Evolutionary conservation across 1,139 yeast genomes (phyloP), one percentile per base, ranked within the genome.

Genomic region (Hyphopichia khmerensis): DNA sequence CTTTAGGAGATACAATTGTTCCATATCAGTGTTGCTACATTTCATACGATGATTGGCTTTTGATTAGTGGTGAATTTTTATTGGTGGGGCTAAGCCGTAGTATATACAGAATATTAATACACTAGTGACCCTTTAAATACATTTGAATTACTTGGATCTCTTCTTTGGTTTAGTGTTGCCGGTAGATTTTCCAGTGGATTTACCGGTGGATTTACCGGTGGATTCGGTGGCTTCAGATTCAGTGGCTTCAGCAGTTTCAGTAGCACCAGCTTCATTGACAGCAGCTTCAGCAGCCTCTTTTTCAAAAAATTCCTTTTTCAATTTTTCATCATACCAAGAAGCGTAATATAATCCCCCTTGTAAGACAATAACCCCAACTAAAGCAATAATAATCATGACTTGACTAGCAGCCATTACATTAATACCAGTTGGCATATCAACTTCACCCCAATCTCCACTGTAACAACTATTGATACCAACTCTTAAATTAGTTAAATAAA

Each of bases 271-370:
- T 15, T 40, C 43, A n/a, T 55, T 54, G 32, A 53, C 53, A 27
- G 46, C 47, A 24, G 49, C 48, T 27, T 47, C 56, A 30, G 47
- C 50, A 31, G 75, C 75, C 52, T 77, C 79, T 48, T 70, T 63
- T 40, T 60, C 65, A 48, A 66, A 71, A 55, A 80, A 84, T 38
- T 69, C 70, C 37, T 64, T 66, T 61, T 81, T 72, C 65, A 87
- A 67, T 53, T 74, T 73, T 44, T 67, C 67, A 59, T 82, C 87
- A 48, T 85, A 90, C 78, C 84, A 78, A 55, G 82, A 85, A 39
- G 96, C 96, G 67, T 87, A 91, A 77, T 87, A 89, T 59, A 93
- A 79, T 19, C 98, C 98, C 40, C 79, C 82, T 70, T 93, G 98
- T 52, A 93, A 75, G 13, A 87, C 76, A 43, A 90, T 67, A 17